Evolutionary conservation across 164 flowering plant genomes (phyloP).

Genomic region (Annona squamosa): DNA sequence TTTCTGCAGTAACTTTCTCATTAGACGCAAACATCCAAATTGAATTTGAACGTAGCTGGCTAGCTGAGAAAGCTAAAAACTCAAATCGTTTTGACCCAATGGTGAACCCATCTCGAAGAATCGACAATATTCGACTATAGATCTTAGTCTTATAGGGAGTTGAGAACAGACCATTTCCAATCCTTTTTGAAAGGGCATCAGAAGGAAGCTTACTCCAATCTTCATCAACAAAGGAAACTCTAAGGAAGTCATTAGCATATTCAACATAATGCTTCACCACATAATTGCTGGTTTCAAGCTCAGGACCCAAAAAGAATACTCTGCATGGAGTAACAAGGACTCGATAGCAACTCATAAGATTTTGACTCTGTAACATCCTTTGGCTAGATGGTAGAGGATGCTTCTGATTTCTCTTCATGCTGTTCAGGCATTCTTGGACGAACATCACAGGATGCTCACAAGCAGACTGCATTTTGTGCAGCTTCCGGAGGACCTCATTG

Average conservation of each 20-base stretch:
- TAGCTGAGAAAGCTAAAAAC: constrained; percentile 95
- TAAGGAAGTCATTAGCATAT: constrained; percentile 74
- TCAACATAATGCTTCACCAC: constrained; percentile 66
- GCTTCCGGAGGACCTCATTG: constrained; percentile 42
- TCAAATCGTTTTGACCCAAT: constrained; percentile 72
- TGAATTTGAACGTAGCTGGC: constrained; percentile 85
- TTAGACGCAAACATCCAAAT: constrained; percentile 99
- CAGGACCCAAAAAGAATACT: constrained; percentile 88
- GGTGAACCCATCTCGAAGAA: constrained; percentile 64
- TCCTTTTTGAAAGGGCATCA: constrained; percentile 45
- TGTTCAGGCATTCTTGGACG: constrained; percentile 32
- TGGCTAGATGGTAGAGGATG: constrained; percentile 21
- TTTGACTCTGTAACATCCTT: constrained; percentile 27
- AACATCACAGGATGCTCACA: constrained; percentile 60
- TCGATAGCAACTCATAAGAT: constrained; percentile 75
- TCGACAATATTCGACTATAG: constrained; percentile 57
- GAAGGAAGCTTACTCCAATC: constrained; percentile 77
- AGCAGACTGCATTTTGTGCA: constrained; percentile 49
- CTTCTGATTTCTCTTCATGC: constrained; percentile 16
- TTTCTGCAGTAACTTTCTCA: constrained; percentile 50
- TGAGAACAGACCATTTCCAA: constrained; percentile 46
- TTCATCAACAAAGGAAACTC: constrained; percentile 94
- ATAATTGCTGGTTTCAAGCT: constrained; percentile 76
- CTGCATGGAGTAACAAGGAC: constrained; percentile 73
- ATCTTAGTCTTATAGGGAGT: constrained; percentile 55